Base-by-base conservation (phyloP, 371 early-diverging fungal species). In the Mortierella sp. region DNA sequence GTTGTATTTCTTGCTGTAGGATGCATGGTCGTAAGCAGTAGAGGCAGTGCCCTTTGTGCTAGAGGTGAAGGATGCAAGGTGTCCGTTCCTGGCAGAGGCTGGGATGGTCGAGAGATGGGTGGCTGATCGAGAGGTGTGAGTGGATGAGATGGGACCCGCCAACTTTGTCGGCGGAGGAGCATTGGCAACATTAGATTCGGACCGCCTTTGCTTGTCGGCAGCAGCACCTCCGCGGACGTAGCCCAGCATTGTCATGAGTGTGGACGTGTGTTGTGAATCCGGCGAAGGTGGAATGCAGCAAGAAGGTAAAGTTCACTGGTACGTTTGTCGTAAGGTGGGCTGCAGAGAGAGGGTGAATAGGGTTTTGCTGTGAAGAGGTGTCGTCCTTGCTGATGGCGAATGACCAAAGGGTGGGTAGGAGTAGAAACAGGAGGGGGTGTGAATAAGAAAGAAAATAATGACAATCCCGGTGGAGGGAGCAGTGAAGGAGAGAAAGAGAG, bases 161-260 rank as follows among this genome's bases (percentile, higher is more conserved):
- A 65, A 24, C 34, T 74, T 77, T 28, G 81, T 31, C 19, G 73
- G 55, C 2, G 74, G 44, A 47, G 72, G 44, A 47, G 70, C 24
- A 68, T 5, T 38, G 42, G 70, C 73, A 45, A 72, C 45, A 47
- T 31, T 70, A 3, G 76, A 68, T 5, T 79, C 76, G 11, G 52
- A 50, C 19, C 79, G 72, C 42, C 68, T 50, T 28, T 76, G 73
- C 31, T 54, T 83, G 55, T 70, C 83, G 16, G 50, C 83, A 13
- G 50, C 83, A 13, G 77, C 31, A 42, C 79, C 63, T 70, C 73
- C 79, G 60, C 83, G 83, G 70, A 24, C 48, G 44, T 79, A 54
- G 31, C n/a, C 58, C 60, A 73, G 52, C 74, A 76, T 79, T 54
- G 82, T 77, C 82, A 78, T 82, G 65, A 58, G 70, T 14, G 11